Evolutionary conservation across 169 alveolate genomes (phyloP).

Genomic region (Plasmodium vivax): DNA sequence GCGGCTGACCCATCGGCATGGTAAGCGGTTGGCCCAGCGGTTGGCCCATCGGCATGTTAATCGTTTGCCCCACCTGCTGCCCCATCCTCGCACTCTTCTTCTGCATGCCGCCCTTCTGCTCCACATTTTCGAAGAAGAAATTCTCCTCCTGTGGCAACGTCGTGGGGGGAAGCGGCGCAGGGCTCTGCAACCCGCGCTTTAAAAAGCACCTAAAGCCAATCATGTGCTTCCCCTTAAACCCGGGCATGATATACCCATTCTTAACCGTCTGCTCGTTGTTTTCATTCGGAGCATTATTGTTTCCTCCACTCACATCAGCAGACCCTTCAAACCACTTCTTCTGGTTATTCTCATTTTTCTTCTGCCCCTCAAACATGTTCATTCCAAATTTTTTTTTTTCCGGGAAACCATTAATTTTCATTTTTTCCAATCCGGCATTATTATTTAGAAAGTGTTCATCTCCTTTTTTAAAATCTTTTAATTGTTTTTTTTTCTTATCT

Average conservation of each 20-base stretch:
- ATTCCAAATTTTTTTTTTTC: constrained; percentile 44
- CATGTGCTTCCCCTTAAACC: constrained; percentile 70
- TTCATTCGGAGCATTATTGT: background rate
- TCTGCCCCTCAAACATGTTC: constrained; percentile 28
- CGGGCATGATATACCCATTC: constrained; percentile 45
- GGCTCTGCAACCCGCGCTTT: constrained; percentile 54
- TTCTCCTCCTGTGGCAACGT: background rate
- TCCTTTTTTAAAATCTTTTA: constrained; percentile 33
- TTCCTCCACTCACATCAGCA: constrained; percentile 2
- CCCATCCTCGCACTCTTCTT: constrained; percentile 14
- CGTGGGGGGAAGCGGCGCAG: constrained; percentile 47
- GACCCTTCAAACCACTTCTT: constrained; percentile 42
- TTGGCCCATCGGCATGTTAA: background rate
- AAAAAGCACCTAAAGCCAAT: constrained; percentile 67
- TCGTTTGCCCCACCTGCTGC: background rate
- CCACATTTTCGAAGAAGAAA: constrained; percentile 2
- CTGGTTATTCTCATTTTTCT: constrained; percentile 34
- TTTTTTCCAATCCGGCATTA: constrained; percentile 12
- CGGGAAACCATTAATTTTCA: background rate
- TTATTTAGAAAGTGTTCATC: constrained; percentile 25
- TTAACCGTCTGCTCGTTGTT: background rate
- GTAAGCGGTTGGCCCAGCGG: too few species aligned
- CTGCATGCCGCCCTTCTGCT: constrained; percentile 9
- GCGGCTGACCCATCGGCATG: background rate
- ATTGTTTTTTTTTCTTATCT: constrained; percentile 63